Evolutionary conservation across 345 rosid genomes (phyloP), one percentile per base, ranked within the genome.

Genomic region (Corchorus capsularis): DNA sequence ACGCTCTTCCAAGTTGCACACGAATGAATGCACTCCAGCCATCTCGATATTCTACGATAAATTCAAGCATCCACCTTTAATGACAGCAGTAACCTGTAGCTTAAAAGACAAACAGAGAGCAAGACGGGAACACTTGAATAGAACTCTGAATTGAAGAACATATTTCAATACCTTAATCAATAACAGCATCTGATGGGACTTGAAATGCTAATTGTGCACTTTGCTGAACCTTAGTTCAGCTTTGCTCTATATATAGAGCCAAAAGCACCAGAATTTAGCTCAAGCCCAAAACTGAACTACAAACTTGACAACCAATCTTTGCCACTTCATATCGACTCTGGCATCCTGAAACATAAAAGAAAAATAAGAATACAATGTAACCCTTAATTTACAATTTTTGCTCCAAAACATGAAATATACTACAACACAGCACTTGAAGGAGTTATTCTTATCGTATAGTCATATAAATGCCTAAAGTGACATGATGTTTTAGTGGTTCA

Each of bases 321-420:
- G 17, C 17, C 13, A 60, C 17, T 32, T 4, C 8, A 0, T 32
- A 39, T 60, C 5, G 17, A 27, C 13, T 4, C 6, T 52, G 47
- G 45, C 46, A 69, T 32, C 73, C 73, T 50, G 73, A 15, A 52
- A 69, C 50, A 69, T 8, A 50, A 32, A 32, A 16, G 22, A 34
- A 50, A 49, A 59, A 10, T 20, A 57, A 34, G 49, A 69, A 8
- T 63, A 14, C 27, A 19, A 7, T 54, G 9, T 8, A 27, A 27
- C 27, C 27, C 27, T 27, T 27, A 0, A 6, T 68, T 68, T 49
- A 19, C 55, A 49, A 69, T 69, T 15, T 32, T 69, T 27, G 22
- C 14, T 69, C 22, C 49, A 15, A 50, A 27, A 41, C 11, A 49
- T 20, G 2, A 43, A 49, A 22, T 43, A 50, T 32, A 32, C 20